Base-by-base conservation (phyloP, 2,329 filamentous ascomycete species). In the Trichoderma gracile region DNA sequence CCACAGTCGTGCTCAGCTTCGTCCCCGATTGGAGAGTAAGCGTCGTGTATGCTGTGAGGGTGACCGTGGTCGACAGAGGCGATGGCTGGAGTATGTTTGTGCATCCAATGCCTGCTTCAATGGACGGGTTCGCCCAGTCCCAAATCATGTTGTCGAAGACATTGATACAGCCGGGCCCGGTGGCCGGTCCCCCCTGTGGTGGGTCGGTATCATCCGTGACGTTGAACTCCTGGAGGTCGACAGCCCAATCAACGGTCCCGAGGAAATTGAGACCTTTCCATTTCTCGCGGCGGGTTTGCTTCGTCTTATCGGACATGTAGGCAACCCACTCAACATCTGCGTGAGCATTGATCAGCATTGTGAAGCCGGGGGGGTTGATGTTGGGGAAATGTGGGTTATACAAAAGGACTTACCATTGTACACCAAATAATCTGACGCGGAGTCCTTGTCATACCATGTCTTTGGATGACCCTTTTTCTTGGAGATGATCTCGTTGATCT, bases 401-500 rank as follows among this genome's bases (percentile, higher is more conserved):
- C 10, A 15, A 33, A 27, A n/a, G 9, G 19, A 53, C 64, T 23
- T 53, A 66, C 64, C 55, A 5, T 65, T 42, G 33, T 65, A 65
- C 2, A 67, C 46, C 14, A 67, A 3, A 14, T 60, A 58, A 40
- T 64, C 65, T 3, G 65, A 58, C 8, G 45, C 46, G 1, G 65
- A 54, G 21, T 61, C 47, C 19, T 59, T 23, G 23, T 64, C 64
- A 30, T 53, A 57, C 62, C 62, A 64, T 10, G 45, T 49, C 59
- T 61, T 66, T 3, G 66, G 12, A 14, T 21, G 33, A 66, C 67
- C 17, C 67, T 68, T 15, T 71, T 23, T 10, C 4, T 23, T 53
- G 15, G 43, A 54, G n/a, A 64, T 54, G 10, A 63, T 60, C 57
- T 59, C 64, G 7, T 64, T 25, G 38, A 75, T 71, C 58, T 74